Percentiles rank a stretch among this genome's conserved stretches.
Conservation (phyloP, 495 filamentous ascomycete genomes). For the Xylaria intraflava region DNA sequence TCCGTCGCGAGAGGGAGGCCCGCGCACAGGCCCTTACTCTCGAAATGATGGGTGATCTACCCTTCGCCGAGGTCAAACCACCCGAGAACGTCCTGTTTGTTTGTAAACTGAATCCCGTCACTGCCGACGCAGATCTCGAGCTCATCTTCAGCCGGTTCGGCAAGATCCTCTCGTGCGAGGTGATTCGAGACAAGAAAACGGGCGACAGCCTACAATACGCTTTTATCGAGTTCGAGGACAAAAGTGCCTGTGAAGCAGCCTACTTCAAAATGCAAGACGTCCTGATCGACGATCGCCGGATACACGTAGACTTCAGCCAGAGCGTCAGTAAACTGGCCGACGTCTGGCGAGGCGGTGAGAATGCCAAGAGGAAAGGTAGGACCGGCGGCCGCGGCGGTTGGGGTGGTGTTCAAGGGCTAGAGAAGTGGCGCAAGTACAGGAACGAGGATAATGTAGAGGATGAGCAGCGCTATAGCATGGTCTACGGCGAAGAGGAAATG, state of each 20-base stretch:
- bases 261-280: conserved; percentile 99
- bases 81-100: conserved; percentile 97
- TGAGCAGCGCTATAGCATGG: conserved; percentile 63
- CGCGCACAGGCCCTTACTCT: conserved; percentile 89
- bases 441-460: conserved; percentile 49
- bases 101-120: conserved; percentile 97
- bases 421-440: conserved; percentile 87
- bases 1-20: conserved; percentile 82
- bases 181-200: conserved; percentile 90
- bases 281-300: conserved; percentile 93
- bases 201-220: conserved; percentile 95
- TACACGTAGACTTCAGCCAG: conserved; percentile 98
- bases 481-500: conserved; percentile 72
- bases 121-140: conserved; percentile 86
- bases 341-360: conserved; percentile 82
- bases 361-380: conserved; percentile 73
- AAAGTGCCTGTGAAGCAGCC: conserved; percentile 86
- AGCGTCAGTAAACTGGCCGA: conserved; percentile 90
- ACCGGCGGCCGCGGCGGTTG: conserved; percentile 91
- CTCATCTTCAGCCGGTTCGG: conserved; percentile 97
- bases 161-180: conserved; percentile 89
- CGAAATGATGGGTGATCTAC: conserved; percentile 96
- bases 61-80: conserved; percentile 95
- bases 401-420: conserved; percentile 77
- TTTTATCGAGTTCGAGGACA: conserved; percentile 93